Percentiles rank a stretch among this genome's conserved stretches.
Conservation (phyloP, 257 asterid genomes). For the Rhazya stricta region DNA sequence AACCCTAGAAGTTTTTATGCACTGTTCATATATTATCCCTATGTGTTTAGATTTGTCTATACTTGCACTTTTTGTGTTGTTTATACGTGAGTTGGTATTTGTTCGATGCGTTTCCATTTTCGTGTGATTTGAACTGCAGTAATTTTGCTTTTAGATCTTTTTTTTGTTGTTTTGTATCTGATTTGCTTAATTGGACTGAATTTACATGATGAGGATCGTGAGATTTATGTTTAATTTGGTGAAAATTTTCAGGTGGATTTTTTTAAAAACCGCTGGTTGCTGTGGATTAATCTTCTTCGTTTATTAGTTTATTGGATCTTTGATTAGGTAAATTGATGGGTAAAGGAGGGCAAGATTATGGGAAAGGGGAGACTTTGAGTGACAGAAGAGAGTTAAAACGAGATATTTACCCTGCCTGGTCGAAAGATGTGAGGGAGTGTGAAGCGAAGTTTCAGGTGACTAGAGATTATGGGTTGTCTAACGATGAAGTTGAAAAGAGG, state of each 20-base stretch:
- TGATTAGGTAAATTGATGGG: constrained; percentile 57
- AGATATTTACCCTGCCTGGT: constrained; percentile 63
- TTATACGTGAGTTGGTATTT: background rate
- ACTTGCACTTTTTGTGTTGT: no score
- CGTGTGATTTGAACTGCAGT: background rate
- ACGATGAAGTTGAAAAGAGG: constrained; percentile 57
- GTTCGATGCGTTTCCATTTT: background rate
- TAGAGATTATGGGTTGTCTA: constrained; percentile 55
- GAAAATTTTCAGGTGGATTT: constrained; percentile 19
- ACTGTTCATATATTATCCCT: background rate
- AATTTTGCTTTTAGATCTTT: background rate
- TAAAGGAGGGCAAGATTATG: constrained; percentile 68
- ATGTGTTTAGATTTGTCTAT: background rate
- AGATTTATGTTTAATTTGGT: constrained; percentile 25
- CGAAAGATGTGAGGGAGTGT: constrained; percentile 74
- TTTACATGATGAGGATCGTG: constrained; percentile 15
- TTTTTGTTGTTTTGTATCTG: background rate
- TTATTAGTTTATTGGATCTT: constrained; percentile 9
- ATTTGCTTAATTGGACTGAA: background rate
- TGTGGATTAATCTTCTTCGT: background rate
- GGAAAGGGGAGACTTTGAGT: constrained; percentile 42
- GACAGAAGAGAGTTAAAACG: constrained; percentile 22
- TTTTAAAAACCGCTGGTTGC: background rate
- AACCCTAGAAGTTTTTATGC: constrained; percentile 2
- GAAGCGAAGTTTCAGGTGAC: constrained; percentile 60